phyloP scores from a whole-genome alignment of 2,329 filamentous ascomycete species.

The Fusarium equiseti region DNA sequence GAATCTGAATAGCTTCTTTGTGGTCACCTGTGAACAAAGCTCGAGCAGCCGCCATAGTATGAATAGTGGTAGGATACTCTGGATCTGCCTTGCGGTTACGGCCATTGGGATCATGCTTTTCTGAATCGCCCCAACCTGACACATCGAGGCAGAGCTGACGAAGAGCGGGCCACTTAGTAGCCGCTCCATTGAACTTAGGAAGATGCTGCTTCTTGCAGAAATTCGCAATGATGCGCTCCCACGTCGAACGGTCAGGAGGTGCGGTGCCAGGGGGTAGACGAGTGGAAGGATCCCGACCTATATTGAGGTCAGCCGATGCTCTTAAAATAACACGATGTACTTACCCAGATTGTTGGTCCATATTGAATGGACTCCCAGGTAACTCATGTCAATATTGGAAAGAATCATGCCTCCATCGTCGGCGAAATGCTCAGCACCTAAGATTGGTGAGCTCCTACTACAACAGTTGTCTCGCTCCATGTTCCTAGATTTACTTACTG shows the following conservation, averaged over 20 bases:
- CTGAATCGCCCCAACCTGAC: constrained; percentile 76
- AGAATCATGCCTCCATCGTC: constrained; percentile 77
- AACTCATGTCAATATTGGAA: constrained; percentile 77
- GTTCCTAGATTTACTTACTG: constrained; percentile 59
- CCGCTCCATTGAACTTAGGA: constrained; percentile 71
- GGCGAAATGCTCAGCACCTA: constrained; percentile 73
- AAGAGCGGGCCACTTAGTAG: constrained; percentile 75
- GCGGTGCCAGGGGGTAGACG: constrained; percentile 61
- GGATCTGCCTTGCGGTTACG: constrained; percentile 57
- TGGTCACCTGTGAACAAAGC: constrained; percentile 80
- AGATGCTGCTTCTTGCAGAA: constrained; percentile 73
- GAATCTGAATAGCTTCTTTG: constrained; percentile 74
- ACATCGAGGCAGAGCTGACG: constrained; percentile 81
- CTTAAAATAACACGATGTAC: constrained; percentile 26
- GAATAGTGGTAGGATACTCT: constrained; percentile 64
- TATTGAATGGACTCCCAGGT: constrained; percentile 78
- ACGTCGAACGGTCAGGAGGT: constrained; percentile 63
- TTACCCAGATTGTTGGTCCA: constrained; percentile 78
- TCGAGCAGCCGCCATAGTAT: constrained; percentile 81
- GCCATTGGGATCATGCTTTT: constrained; percentile 59
- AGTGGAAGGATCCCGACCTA: constrained; percentile 62
- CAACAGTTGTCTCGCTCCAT: not conserved
- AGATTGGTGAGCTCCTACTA: constrained; percentile 34
- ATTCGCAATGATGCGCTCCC: constrained; percentile 71
- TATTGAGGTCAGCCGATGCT: constrained; percentile 11